Percentiles rank a stretch among this genome's conserved stretches.
Conservation (phyloP, 495 filamentous ascomycete species). For the Podospora didyma region DNA sequence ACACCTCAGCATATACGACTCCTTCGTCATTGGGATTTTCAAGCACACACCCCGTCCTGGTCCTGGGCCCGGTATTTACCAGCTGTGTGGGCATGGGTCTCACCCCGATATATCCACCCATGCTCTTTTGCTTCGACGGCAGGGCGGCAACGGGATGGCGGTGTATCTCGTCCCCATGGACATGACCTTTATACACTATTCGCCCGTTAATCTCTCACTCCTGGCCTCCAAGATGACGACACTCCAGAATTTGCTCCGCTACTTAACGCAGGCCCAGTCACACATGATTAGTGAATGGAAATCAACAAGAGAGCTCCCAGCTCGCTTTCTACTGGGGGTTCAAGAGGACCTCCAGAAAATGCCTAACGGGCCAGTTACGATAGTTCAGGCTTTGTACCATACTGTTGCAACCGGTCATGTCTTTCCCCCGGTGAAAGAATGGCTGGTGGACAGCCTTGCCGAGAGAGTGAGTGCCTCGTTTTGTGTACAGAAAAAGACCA, state of each 20-base stretch:
- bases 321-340: constrained; percentile 69
- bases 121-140: constrained; percentile 55
- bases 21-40: constrained; percentile 76
- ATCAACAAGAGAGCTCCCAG: constrained; percentile 73
- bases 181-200: constrained; percentile 73
- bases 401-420: constrained; percentile 82
- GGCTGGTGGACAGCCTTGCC: constrained; percentile 80
- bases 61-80: constrained; percentile 14
- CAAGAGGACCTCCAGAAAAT: constrained; percentile 56
- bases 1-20: constrained; percentile 84
- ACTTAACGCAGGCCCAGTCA: constrained; percentile 70
- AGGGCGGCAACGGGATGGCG: constrained; percentile 21
- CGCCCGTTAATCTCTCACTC: constrained; percentile 74
- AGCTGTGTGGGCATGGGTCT: constrained; percentile 60
- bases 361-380: constrained; percentile 37
- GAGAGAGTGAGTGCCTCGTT: constrained; percentile 62
- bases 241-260: constrained; percentile 78
- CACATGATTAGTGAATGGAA: constrained; percentile 78
- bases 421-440: constrained; percentile 72
- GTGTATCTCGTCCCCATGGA: constrained; percentile 73
- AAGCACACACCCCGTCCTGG: constrained; percentile 22
- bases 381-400: constrained; percentile 78
- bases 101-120: constrained; percentile 75
- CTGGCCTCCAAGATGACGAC: constrained; percentile 83
- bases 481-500: neutral